Evolutionary conservation across 306 rosid species (phyloP).

Genomic region (Echinosophora koreensis): DNA sequence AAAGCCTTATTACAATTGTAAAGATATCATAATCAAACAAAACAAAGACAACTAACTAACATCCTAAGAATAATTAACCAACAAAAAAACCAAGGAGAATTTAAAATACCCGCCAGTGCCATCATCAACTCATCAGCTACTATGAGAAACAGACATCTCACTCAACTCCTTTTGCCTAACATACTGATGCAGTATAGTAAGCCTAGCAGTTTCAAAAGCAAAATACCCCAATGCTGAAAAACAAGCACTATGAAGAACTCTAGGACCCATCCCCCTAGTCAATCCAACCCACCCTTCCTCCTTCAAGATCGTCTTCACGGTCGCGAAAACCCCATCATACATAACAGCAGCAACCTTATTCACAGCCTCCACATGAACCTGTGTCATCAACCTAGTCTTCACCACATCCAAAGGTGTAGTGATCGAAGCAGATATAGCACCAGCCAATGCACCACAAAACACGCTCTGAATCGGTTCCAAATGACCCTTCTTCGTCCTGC

Average conservation of each 20-base stretch:
- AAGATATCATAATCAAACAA: constrained; percentile 4
- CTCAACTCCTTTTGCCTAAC: constrained; percentile 61
- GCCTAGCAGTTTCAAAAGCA: constrained; percentile 95
- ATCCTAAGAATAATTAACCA: background rate
- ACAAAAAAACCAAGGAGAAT: background rate
- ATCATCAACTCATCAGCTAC: constrained; percentile 42
- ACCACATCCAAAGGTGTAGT: constrained; percentile 95
- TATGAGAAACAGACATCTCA: constrained; percentile 46
- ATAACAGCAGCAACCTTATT: constrained; percentile 63
- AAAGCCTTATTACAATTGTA: constrained; percentile 2
- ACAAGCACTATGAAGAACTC: constrained; percentile 92
- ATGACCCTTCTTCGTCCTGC: constrained; percentile 42
- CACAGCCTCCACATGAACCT: constrained; percentile 62
- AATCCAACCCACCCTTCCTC: constrained; percentile 92
- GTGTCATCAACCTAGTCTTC: constrained; percentile 95
- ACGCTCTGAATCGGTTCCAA: constrained; percentile 88
- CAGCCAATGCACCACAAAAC: constrained; percentile 87
- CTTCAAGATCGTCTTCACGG: constrained; percentile 67
- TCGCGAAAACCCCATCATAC: constrained; percentile 67
- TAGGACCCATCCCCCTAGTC: constrained; percentile 89
- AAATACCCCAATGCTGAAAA: constrained; percentile 92
- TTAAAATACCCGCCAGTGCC: constrained; percentile 2
- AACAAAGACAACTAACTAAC: constrained; percentile 1
- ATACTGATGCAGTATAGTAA: constrained; percentile 65
- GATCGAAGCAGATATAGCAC: constrained; percentile 85